Conservation (phyloP, 129 eudicot species). For the Ambrosia trifida region DNA sequence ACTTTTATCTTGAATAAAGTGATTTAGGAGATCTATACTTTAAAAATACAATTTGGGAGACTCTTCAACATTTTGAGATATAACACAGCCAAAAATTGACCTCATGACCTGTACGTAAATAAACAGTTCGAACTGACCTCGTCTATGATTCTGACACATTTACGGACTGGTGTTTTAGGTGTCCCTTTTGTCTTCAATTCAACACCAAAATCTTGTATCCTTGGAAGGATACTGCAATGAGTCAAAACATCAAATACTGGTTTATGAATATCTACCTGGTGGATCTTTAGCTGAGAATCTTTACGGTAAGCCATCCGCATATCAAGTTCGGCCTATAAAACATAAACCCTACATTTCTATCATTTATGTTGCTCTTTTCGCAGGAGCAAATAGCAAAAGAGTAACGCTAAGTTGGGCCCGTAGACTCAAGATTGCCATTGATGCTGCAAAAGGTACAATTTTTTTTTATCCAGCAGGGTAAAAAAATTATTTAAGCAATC, state of each 20-base stretch:
- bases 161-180: constrained; percentile 48
- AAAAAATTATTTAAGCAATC: too few species aligned
- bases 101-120: background rate
- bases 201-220: constrained; percentile 79
- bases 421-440: constrained; percentile 85
- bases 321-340: background rate
- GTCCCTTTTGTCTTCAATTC: constrained; percentile 68
- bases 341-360: constrained; percentile 9
- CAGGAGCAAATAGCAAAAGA: constrained; percentile 78
- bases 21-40: background rate
- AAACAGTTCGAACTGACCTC: background rate
- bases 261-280: constrained; percentile 82
- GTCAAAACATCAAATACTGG: constrained; percentile 81
- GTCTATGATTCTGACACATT: constrained; percentile 17
- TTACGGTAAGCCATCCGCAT: constrained; percentile 51
- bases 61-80: background rate
- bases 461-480: background rate
- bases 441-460: constrained; percentile 86
- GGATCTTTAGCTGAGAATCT: constrained; percentile 88
- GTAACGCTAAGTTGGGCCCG: constrained; percentile 84
- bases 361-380: constrained; percentile 19
- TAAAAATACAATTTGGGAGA: constrained; percentile 9
- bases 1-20: background rate
- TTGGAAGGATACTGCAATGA: constrained; percentile 88
- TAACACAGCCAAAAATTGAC: background rate